Conservation (phyloP, 2,329 filamentous ascomycete genomes). For the Diplodia sapinea region DNA sequence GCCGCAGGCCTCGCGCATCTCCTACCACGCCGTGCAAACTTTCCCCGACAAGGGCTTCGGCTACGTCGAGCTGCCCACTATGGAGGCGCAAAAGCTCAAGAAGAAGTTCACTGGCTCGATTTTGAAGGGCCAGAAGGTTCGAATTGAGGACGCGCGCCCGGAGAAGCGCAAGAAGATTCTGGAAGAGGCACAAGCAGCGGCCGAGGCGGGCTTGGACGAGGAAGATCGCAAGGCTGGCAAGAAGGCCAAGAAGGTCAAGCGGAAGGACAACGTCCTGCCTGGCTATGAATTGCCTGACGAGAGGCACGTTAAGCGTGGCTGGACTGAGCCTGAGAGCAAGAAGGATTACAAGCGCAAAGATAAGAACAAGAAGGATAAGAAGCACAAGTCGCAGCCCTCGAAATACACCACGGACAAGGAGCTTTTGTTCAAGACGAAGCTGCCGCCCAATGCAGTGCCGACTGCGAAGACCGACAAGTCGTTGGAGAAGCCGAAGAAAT, state of each 20-base stretch:
- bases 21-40: conserved; percentile 84
- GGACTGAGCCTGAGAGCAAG: conserved; percentile 71
- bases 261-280: conserved; percentile 59
- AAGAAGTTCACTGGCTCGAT: conserved; percentile 89
- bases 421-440: conserved; percentile 80
- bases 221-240: conserved; percentile 57
- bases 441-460: conserved; percentile 65
- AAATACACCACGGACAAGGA: conserved; percentile 83
- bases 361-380: conserved; percentile 56
- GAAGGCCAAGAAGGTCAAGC: conserved; percentile 54
- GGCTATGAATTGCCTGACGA: conserved; percentile 75
- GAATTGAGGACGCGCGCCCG: conserved; percentile 79
- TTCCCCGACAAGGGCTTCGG: conserved; percentile 92
- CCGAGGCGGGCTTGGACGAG: conserved; percentile 51
- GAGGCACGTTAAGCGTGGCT: conserved; percentile 85
- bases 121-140: conserved; percentile 83
- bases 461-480: conserved; percentile 40
- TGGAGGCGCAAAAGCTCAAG: conserved; percentile 87
- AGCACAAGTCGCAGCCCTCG: conserved; percentile 68
- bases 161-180: conserved; percentile 56
- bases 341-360: conserved; percentile 54
- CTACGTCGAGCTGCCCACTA: conserved; percentile 79
- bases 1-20: conserved; percentile 75
- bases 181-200: conserved; percentile 45
- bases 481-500: conserved; percentile 53